Conservation (phyloP, 2,329 filamentous ascomycete species). For the Fusarium sp. region DNA sequence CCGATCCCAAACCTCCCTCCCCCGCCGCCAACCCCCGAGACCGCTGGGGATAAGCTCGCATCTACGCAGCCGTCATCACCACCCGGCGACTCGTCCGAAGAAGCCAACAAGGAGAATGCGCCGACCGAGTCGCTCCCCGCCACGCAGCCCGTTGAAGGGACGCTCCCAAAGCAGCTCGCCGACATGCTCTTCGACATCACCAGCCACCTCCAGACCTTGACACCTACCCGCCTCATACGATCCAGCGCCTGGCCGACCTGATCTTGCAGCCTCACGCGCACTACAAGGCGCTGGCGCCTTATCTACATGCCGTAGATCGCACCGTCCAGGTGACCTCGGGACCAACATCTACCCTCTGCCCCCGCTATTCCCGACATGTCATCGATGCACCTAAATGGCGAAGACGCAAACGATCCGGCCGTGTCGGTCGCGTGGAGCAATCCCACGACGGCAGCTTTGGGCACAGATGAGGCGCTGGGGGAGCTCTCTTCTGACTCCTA, state of each 20-base stretch:
- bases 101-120: slow-evolving; percentile 77
- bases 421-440: slow-evolving; percentile 61
- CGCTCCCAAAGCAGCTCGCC: slow-evolving; percentile 73
- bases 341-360: slow-evolving; percentile 86
- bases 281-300: slow-evolving; percentile 85
- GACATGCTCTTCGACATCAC: slow-evolving; percentile 72
- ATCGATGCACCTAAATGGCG: slow-evolving; percentile 71
- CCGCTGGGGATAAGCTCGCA: slow-evolving; percentile 57
- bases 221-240: slow-evolving; percentile 85
- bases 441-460: slow-evolving; percentile 64
- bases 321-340: slow-evolving; percentile 89
- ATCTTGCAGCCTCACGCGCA: slow-evolving; percentile 80
- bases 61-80: slow-evolving; percentile 60
- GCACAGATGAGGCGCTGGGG: slow-evolving; percentile 91
- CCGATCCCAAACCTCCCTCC: slow-evolving; percentile 73
- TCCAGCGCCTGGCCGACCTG: slow-evolving; percentile 92
- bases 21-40: slow-evolving; percentile 54
- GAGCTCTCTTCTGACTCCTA: slow-evolving; percentile 91
- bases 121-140: slow-evolving; percentile 56
- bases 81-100: slow-evolving; percentile 59
- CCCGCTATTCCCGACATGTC: slow-evolving; percentile 69
- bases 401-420: slow-evolving; percentile 56
- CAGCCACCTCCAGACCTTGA: slow-evolving; percentile 73
- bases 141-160: slow-evolving; percentile 50
- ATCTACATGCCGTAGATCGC: slow-evolving; percentile 90